phyloP scores from a whole-genome alignment of 148 eudicot genomes.

The Bassia scoparia region DNA sequence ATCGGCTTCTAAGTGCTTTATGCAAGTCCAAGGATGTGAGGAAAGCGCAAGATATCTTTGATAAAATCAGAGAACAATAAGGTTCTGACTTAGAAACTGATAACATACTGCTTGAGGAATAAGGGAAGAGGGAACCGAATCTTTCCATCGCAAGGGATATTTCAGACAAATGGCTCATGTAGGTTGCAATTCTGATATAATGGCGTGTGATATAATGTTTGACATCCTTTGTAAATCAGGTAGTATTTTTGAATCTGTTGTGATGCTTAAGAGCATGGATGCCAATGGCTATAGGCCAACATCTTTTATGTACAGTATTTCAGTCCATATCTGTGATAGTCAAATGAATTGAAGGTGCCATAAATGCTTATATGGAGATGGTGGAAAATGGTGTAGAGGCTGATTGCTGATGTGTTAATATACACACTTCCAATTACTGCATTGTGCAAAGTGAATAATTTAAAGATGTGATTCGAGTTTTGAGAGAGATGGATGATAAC shows the following conservation, averaged over 20 bases:
- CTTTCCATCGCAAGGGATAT: constrained; percentile 76
- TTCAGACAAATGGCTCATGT: constrained; percentile 62
- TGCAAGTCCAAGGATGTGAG: constrained; percentile 89
- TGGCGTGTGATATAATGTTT: constrained; percentile 83
- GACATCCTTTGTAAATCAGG: constrained; percentile 83
- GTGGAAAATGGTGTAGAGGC: constrained; percentile 47
- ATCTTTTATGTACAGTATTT: constrained; percentile 54
- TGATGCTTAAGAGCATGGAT: constrained; percentile 63
- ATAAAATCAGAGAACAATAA: constrained; percentile 59
- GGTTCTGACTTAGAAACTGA: constrained; percentile 60
- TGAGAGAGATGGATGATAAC: constrained; percentile 63
- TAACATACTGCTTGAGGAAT: constrained; percentile 80
- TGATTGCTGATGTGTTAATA: constrained; percentile 51
- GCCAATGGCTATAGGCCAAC: constrained; percentile 58
- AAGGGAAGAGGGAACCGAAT: constrained; percentile 83
- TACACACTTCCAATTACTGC: constrained; percentile 78
- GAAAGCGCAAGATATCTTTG: constrained; percentile 87
- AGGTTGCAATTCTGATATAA: constrained; percentile 73
- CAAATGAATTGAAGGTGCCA: constrained; percentile 76
- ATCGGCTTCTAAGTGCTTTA: constrained; percentile 79
- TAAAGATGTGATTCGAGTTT: constrained; percentile 57
- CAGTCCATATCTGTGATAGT: constrained; percentile 73
- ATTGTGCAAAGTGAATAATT: constrained; percentile 79
- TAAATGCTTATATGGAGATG: constrained; percentile 81
- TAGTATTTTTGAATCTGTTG: constrained; percentile 76